A percentile compares a stretch with the other conserved stretches of the same genome.
Evolutionary conservation across 2,329 filamentous ascomycete genomes (phyloP).

Genomic region (Pyricularia grisea): DNA sequence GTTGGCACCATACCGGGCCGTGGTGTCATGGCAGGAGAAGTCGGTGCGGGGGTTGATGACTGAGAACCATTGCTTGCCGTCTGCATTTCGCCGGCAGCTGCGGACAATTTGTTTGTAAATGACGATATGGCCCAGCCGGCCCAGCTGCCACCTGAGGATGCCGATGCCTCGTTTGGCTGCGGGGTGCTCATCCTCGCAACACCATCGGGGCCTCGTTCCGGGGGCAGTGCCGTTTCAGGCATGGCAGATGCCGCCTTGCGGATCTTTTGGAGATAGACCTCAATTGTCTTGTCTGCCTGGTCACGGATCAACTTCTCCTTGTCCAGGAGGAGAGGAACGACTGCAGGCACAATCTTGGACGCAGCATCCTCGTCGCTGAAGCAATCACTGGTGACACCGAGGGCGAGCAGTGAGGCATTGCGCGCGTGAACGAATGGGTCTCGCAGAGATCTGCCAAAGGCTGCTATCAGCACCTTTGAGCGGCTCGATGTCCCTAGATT

Average conservation of each 20-base stretch:
- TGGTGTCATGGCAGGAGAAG: conserved; percentile 22
- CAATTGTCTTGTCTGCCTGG: conserved; percentile 81
- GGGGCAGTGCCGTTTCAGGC: conserved; percentile 70
- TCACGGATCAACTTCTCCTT: conserved; percentile 94
- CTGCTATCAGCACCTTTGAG: conserved; percentile 84
- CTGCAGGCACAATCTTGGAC: conserved; percentile 67
- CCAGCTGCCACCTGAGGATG: conserved; percentile 78
- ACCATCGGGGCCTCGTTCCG: conserved; percentile 42
- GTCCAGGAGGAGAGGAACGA: conserved; percentile 80
- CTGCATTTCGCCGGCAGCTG: conserved; percentile 81
- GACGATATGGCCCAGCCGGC: conserved; percentile 97
- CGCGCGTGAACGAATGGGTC: conserved; percentile 94
- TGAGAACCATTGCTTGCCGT: conserved; percentile 25
- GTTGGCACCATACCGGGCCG: conserved; percentile 20
- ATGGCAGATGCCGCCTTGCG: conserved; percentile 69
- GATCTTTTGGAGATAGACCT: conserved; percentile 74
- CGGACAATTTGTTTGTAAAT: conserved; percentile 87
- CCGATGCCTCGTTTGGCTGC: conserved; percentile 43
- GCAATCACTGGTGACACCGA: conserved; percentile 75
- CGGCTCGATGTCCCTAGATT: conserved; percentile 71
- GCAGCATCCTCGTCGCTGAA: conserved; percentile 90
- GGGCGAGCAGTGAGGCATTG: conserved; percentile 78
- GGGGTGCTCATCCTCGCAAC: conserved; percentile 73
- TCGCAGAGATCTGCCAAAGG: conserved; percentile 78
- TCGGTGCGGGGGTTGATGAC: conserved; percentile 30